Percentiles rank a stretch among this genome's conserved stretches.
Conservation (phyloP, 345 rosid genomes). For the Populus ilicifolia region DNA sequence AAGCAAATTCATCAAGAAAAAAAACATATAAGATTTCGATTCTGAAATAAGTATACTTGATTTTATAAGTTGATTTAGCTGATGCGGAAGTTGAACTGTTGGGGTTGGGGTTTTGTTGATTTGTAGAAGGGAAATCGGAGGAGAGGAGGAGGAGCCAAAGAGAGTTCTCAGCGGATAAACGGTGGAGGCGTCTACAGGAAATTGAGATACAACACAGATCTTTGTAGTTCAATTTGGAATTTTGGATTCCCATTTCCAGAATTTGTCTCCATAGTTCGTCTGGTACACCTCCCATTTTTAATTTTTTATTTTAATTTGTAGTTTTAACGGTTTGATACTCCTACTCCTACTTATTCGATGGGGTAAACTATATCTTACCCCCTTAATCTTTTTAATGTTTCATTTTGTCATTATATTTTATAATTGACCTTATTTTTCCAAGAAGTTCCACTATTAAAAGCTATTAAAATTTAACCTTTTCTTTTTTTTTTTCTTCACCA, state of each 20-base stretch:
- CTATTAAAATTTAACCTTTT: no score
- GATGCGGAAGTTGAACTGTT: slow-evolving; percentile 7
- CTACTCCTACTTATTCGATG: no score
- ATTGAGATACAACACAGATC: slow-evolving; percentile 85
- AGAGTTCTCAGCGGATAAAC: slow-evolving; percentile 59
- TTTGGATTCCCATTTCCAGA: slow-evolving; percentile 49
- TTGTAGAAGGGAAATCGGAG: slow-evolving; percentile 38
- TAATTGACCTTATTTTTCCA: no score
- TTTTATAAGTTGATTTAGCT: slow-evolving; percentile 43
- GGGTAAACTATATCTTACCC: no score
- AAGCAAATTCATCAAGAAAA: background rate
- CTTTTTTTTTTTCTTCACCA: no score
- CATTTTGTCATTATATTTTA: no score
- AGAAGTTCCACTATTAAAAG: no score
- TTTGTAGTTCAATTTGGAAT: slow-evolving; percentile 41
- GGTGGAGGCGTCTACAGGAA: slow-evolving; percentile 62
- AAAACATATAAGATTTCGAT: background rate
- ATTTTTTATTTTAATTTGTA: no score
- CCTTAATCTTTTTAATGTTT: no score
- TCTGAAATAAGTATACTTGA: slow-evolving; percentile 31
- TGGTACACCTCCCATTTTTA: slow-evolving; percentile 40
- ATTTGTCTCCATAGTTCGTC: slow-evolving; percentile 81
- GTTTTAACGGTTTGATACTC: no score
- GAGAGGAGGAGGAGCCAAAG: slow-evolving; percentile 60
- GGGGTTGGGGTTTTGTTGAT: slow-evolving; percentile 11